Evolutionary conservation across 495 filamentous ascomycete genomes (phyloP), one percentile per base, ranked within the genome.

Genomic region (Hypoxylon subgilvum): DNA sequence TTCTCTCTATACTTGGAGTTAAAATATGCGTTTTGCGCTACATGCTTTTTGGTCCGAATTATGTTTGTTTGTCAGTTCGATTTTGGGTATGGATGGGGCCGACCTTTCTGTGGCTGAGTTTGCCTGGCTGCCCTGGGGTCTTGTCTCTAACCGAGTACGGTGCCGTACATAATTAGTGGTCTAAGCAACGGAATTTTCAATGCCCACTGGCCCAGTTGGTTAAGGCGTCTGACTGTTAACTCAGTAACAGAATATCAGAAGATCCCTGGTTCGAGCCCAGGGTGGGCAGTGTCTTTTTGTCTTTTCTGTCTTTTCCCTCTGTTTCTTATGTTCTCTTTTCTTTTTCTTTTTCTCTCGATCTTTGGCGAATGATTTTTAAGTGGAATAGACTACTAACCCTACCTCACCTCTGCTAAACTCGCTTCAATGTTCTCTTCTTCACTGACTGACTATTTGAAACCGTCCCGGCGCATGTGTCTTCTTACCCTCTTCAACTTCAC

Each of bases 171-270:
- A 14, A 38, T 17, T 38, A 34, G 32, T 4, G 28, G 38, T n/a
- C 6, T 8, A 2, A 13, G 4, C 27, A 32, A 36, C 47, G n/a
- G n/a, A n/a, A n/a, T n/a, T n/a, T n/a, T n/a, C 8, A 52, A 1
- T 54, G 40, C 51, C 41, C 19, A 38, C 38, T 54, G 51, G 51
- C 51, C 40, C 30, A 54, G 32, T 46, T 8, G 40, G 51, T 45
- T 4, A 54, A 46, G 40, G 51, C 51, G 51, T 54, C 51, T 54
- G 51, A 54, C 51, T 54, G 51, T 54, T 54, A 54, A 14, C 7
- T 18, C 42, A 14, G 19, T 27, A 27, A 28, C 30, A 13, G 13
- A 9, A 32, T 36, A 54, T 54, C 51, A 54, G 51, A 46, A 54
- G 51, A 39, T 54, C 32, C 40, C 40, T 45, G 41, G 51, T 54